A percentile compares a stretch with the other conserved stretches of the same genome.
Evolutionary conservation across 1,284 basidiomycete genomes (phyloP).

Genomic region (Leccinum huronense): DNA sequence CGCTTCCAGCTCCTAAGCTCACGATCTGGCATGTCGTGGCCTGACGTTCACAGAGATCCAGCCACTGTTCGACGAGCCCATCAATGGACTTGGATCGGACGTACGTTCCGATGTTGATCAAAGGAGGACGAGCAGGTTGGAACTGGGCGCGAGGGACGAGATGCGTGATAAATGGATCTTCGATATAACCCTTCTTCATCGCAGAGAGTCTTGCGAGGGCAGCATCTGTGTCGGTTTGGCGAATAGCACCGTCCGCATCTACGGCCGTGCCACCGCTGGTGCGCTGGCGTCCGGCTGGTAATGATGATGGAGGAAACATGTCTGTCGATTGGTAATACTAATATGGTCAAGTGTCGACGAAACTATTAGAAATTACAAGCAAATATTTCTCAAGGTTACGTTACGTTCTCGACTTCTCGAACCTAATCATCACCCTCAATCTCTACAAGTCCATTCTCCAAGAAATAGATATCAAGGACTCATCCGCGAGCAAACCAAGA

Average conservation of each 20-base stretch:
- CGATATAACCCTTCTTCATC: constrained; percentile 70
- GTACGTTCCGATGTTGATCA: constrained; percentile 96
- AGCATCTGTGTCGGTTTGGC: constrained; percentile 74
- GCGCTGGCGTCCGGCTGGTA: constrained; percentile 20
- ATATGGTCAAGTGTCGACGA: neutral
- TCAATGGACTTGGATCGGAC: constrained; percentile 84
- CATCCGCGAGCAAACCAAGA: neutral
- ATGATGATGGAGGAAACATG: constrained; percentile 25
- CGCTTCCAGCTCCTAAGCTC: constrained; percentile 26
- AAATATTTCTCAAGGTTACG: neutral
- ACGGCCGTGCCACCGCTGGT: neutral
- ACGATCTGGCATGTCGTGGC: constrained; percentile 27
- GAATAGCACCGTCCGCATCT: constrained; percentile 56
- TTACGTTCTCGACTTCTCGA: neutral
- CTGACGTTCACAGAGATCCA: constrained; percentile 38
- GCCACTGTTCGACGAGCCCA: constrained; percentile 70
- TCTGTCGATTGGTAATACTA: neutral
- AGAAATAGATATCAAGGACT: neutral
- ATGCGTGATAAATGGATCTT: constrained; percentile 66
- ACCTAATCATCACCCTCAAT: no score
- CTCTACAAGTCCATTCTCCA: neutral
- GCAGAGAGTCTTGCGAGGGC: constrained; percentile 79
- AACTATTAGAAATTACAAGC: neutral
- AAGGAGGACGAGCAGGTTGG: constrained; percentile 68
- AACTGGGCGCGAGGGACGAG: constrained; percentile 65